Conservation (phyloP, 768 basidiomycete genomes). For the Boletus eberwhitei region DNA sequence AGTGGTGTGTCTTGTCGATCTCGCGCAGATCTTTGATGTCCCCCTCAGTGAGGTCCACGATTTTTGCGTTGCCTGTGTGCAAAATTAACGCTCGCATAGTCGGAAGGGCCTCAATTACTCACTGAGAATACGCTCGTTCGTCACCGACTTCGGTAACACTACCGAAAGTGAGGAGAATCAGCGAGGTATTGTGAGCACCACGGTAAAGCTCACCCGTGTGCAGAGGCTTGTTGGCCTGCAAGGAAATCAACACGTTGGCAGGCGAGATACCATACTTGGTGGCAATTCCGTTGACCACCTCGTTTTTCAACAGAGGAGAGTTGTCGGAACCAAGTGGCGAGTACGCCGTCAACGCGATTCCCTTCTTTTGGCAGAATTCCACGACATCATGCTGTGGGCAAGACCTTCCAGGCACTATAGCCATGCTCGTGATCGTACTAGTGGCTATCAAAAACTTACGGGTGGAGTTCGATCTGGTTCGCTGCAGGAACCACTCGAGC, state of each 20-base stretch:
- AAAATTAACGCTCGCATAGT: not conserved
- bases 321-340: conserved; percentile 74
- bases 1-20: conserved; percentile 59
- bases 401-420: conserved; percentile 35
- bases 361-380: conserved; percentile 55
- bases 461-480: conserved; percentile 79
- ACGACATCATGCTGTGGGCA: conserved; percentile 67
- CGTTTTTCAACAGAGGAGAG: conserved; percentile 63
- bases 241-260: conserved; percentile 66
- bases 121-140: conserved; percentile 58
- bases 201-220: conserved; percentile 41
- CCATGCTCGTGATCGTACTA: not conserved
- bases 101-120: conserved; percentile 13
- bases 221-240: conserved; percentile 65
- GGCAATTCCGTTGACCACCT: conserved; percentile 59
- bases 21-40: conserved; percentile 56
- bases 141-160: conserved; percentile 80
- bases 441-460: conserved; percentile 39
- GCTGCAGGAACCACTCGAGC: conserved; percentile 63
- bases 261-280: conserved; percentile 54
- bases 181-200: conserved; percentile 1
- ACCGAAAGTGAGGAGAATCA: conserved; percentile 7
- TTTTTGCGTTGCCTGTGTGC: conserved; percentile 49
- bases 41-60: conserved; percentile 59
- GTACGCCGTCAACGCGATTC: conserved; percentile 73